Evolutionary conservation across 495 filamentous ascomycete genomes (phyloP), one percentile per base, ranked within the genome.

Genomic region (Neurospora tetraspora): DNA sequence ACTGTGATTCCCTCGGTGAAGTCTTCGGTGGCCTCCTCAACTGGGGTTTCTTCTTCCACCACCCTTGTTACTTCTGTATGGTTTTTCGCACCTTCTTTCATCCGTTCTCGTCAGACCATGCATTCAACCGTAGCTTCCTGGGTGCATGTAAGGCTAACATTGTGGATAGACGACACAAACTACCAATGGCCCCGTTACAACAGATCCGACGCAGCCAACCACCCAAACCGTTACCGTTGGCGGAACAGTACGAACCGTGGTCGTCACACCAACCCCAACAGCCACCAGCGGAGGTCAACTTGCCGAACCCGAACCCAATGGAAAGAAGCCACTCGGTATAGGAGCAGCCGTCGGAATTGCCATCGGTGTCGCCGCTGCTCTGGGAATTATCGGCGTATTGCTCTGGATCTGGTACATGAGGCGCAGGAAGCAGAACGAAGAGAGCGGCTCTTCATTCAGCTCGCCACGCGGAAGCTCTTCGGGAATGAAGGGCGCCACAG

Each of bases 261-360:
- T 83, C 0, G 79, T 81, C 39, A 77, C 74, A 14, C 80, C 82
- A 0, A 72, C 74, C n/a, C 65, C 78, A 0, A 79, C 76, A 37
- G 73, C 71, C 9, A 53, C 74, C 40, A 72, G 73, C 11, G 47
- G 68, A n/a, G 74, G 70, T 4, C 34, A 42, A 2, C 39, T 73
- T 5, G 16, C 59, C 76, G 40, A 69, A 12, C 47, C 39, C 23
- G 71, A 65, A 65, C 10, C 53, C 27, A 65, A 65, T 36, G 27
- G 12, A 34, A 65, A 65, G 53, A 65, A 65, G 53, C 27, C 74
- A 12, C 72, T 76, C 43, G 74, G 74, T 34, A 74, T 76, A 0
- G 85, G 81, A 10, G 78, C 80, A 5, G 78, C 79, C 12, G 85
- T 77, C 27, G 85, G 85, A 20, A 82, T 86, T 5, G 83, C 77